A percentile compares a stretch with the other conserved stretches of the same genome.
Conservation (phyloP, 306 rosid genomes). For the Crotalaria pallida region DNA sequence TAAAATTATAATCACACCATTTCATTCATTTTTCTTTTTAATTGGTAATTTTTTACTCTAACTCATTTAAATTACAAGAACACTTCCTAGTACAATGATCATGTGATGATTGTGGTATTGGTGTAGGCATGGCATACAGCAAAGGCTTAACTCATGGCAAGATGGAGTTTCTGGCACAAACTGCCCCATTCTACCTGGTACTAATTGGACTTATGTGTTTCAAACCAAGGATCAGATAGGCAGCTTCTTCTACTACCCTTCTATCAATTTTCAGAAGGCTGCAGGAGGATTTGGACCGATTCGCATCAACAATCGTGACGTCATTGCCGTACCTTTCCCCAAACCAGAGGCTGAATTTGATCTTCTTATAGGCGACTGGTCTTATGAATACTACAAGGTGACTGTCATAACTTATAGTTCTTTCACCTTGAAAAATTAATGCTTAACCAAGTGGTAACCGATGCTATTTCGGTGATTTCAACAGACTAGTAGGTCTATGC, state of each 20-base stretch:
- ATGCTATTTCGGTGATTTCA: not conserved
- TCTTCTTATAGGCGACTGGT: constrained; percentile 66
- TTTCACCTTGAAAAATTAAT: not conserved
- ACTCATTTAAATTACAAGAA: not conserved
- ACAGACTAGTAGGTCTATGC: constrained; percentile 24
- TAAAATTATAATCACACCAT: too few species aligned
- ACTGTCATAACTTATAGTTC: not conserved
- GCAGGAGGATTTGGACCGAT: constrained; percentile 60
- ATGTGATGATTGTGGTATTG: not conserved
- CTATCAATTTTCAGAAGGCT: constrained; percentile 55
- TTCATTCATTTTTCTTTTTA: not conserved
- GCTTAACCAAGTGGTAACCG: not conserved
- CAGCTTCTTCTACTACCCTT: constrained; percentile 64
- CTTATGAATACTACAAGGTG: constrained; percentile 47
- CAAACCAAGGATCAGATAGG: constrained; percentile 69
- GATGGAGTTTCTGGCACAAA: constrained; percentile 73
- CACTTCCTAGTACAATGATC: not conserved
- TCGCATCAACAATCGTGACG: constrained; percentile 37
- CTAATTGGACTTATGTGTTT: constrained; percentile 54
- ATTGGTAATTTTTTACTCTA: not conserved
- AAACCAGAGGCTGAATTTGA: constrained; percentile 57
- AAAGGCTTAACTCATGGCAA: constrained; percentile 70
- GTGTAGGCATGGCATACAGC: constrained; percentile 60
- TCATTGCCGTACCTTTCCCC: constrained; percentile 47
- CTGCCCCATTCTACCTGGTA: constrained; percentile 48